Conservation (phyloP, 2,329 filamentous ascomycete genomes). For the Colletotrichum siamense region DNA sequence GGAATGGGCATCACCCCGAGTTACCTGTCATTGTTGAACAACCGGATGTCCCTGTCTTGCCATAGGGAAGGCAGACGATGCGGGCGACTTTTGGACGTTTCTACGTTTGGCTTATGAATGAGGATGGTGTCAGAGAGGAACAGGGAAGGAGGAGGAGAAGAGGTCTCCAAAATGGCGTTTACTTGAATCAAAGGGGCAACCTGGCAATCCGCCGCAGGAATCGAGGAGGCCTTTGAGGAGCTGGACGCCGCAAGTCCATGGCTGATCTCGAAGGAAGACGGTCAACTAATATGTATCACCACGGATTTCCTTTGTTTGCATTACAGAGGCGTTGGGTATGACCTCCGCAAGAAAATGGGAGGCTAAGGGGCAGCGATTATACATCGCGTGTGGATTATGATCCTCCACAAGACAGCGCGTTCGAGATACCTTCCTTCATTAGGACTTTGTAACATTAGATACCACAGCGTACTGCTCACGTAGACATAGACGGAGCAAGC, state of each 20-base stretch:
- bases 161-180: neutral
- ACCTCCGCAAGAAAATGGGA: neutral
- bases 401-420: neutral
- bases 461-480: constrained; percentile 5
- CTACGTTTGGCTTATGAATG: neutral
- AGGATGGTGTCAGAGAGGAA: neutral
- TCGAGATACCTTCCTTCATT: constrained; percentile 11
- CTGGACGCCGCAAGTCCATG: neutral
- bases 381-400: constrained; percentile 5
- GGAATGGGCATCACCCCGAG: neutral
- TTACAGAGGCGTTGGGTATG: neutral
- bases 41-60: too few relatives aligned
- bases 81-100: too few relatives aligned
- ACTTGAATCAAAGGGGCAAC: neutral
- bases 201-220: neutral
- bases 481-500: neutral
- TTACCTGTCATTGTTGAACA: neutral
- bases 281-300: constrained; percentile 16
- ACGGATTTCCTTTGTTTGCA: constrained; percentile 2
- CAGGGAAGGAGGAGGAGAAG: neutral
- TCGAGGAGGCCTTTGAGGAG: neutral
- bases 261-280: neutral
- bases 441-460: constrained; percentile 9
- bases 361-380: neutral
- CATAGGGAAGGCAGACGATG: too few relatives aligned